Evolutionary conservation across 1,284 basidiomycete species (phyloP).

Genomic region (Ustilago nuda): DNA sequence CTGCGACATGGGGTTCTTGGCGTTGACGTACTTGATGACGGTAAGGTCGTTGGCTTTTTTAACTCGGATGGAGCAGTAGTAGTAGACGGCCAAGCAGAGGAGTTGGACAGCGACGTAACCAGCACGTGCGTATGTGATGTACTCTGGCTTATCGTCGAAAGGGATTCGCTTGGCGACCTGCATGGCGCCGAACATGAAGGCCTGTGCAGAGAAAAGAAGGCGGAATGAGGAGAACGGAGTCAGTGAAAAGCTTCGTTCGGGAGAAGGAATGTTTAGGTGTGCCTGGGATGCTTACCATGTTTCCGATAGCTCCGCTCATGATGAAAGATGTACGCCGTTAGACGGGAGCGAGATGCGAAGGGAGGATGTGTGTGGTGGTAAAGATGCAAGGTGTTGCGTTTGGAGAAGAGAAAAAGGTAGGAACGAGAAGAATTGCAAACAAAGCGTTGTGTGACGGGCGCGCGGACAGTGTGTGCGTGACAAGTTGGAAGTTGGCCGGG

Average conservation of each 20-base stretch:
- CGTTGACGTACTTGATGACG: constrained; percentile 85
- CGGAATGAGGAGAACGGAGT: neutral
- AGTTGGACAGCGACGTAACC: constrained; percentile 83
- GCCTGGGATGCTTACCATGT: constrained; percentile 44
- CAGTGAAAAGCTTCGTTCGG: neutral
- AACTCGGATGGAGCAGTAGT: constrained; percentile 76
- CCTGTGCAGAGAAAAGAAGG: constrained; percentile 9
- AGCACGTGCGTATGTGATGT: constrained; percentile 83
- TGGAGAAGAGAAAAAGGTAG: neutral
- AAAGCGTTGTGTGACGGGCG: neutral
- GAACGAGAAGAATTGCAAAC: neutral
- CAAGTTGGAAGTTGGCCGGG: neutral
- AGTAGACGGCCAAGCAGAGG: constrained; percentile 79
- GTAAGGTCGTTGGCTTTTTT: constrained; percentile 95
- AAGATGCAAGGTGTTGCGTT: neutral
- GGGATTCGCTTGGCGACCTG: constrained; percentile 87
- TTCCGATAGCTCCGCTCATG: constrained; percentile 55
- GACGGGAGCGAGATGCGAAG: constrained; percentile 11
- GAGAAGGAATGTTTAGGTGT: neutral
- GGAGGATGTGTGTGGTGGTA: neutral
- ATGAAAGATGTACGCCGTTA: constrained; percentile 16
- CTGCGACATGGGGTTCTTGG: constrained; percentile 72
- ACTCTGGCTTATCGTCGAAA: constrained; percentile 83
- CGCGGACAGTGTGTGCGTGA: neutral
- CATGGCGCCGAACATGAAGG: constrained; percentile 66